phyloP scores from a whole-genome alignment of 1,284 basidiomycete species.

The Cutaneotrichosporon curvatum region DNA sequence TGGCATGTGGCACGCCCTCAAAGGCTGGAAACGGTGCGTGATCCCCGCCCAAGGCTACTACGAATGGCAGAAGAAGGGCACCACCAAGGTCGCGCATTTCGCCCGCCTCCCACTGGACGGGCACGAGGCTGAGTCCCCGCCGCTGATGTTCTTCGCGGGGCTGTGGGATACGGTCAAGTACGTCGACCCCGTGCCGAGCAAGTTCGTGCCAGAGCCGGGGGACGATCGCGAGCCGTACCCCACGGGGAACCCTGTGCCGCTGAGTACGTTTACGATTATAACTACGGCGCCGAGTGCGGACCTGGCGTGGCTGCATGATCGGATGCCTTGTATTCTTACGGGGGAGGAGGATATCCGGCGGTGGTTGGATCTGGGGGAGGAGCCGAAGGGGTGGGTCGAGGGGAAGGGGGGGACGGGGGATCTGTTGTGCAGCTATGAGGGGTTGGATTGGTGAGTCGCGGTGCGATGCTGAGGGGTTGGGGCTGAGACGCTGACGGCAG shows the following conservation, averaged over 20 bases:
- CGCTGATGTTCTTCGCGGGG: conserved; percentile 78
- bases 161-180: conserved; percentile 69
- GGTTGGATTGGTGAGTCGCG: conserved; percentile 62
- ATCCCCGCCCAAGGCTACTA: conserved; percentile 80
- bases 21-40: conserved; percentile 69
- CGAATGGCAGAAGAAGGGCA: conserved; percentile 80
- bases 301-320: conserved; percentile 76
- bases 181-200: conserved; percentile 22
- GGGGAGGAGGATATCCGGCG: conserved; percentile 54
- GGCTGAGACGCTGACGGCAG: conserved; percentile 43
- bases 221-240: conserved; percentile 35
- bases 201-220: conserved; percentile 18
- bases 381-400: conserved; percentile 57
- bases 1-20: conserved; percentile 75
- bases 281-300: conserved; percentile 68
- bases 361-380: conserved; percentile 72
- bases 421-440: conserved; percentile 62
- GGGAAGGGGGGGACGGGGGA: conserved; percentile 45
- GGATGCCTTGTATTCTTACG: conserved; percentile 82
- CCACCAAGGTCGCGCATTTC: conserved; percentile 70
- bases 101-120: conserved; percentile 51
- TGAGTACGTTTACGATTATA: conserved; percentile 82
- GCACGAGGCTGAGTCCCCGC: conserved; percentile 49
- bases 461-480: neutral
- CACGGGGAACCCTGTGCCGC: conserved; percentile 53